Evolutionary conservation across 1,284 basidiomycete species (phyloP).

Genomic region (Xerocomus nothofagi): DNA sequence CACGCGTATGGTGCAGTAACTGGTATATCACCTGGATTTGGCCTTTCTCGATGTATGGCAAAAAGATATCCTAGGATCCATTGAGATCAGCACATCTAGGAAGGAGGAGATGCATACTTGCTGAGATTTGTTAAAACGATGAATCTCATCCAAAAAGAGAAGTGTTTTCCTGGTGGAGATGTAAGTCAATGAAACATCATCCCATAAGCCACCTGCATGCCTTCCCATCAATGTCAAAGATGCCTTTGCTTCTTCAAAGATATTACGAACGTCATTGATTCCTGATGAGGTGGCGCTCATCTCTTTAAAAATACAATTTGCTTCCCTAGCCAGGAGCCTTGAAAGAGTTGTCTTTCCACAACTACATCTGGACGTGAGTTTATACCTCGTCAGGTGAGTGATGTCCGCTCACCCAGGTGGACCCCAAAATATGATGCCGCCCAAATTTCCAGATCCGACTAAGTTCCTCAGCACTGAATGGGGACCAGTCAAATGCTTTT

Average conservation of each 20-base stretch:
- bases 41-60: slow-evolving; percentile 80
- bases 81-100: neutral
- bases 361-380: slow-evolving; percentile 29
- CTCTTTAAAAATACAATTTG: slow-evolving; percentile 69
- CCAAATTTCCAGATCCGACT: slow-evolving; percentile 48
- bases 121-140: slow-evolving; percentile 84
- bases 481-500: slow-evolving; percentile 56
- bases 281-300: slow-evolving; percentile 76
- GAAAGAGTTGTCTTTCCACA: slow-evolving; percentile 84
- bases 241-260: slow-evolving; percentile 81
- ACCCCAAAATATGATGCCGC: slow-evolving; percentile 74
- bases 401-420: slow-evolving; percentile 59
- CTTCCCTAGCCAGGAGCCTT: slow-evolving; percentile 61
- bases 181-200: slow-evolving; percentile 1
- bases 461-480: slow-evolving; percentile 54
- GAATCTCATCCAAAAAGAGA: slow-evolving; percentile 86
- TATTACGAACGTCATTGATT: slow-evolving; percentile 74
- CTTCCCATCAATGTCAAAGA: slow-evolving; percentile 69
- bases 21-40: slow-evolving; percentile 57
- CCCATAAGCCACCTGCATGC: slow-evolving; percentile 27
- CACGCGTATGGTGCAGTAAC: neutral
- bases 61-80: slow-evolving; percentile 63
- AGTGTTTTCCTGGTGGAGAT: slow-evolving; percentile 54
- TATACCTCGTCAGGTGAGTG: neutral
- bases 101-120: slow-evolving; percentile 48